phyloP scores from a whole-genome alignment of 1,284 basidiomycete species.

The Cystobasidiaceae sp. region DNA sequence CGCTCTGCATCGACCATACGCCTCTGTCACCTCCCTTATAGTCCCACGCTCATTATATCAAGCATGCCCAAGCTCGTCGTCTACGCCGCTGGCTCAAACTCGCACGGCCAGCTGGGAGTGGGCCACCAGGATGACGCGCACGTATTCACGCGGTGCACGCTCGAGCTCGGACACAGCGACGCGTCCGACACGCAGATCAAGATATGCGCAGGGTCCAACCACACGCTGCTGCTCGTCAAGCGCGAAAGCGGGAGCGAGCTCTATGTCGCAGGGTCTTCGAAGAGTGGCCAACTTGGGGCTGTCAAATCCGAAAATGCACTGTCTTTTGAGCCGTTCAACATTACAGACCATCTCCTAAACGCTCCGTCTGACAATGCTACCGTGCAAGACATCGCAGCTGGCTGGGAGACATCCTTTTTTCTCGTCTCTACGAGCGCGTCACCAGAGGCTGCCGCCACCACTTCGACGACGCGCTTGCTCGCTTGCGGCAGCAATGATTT shows the following conservation, averaged over 20 bases:
- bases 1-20: too few relatives aligned
- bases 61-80: slow-evolving; percentile 41
- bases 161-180: neutral
- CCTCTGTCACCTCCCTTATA: too few relatives aligned
- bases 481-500: slow-evolving; percentile 81
- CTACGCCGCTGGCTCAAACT: slow-evolving; percentile 67
- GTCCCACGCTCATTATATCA: too few relatives aligned
- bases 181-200: slow-evolving; percentile 46
- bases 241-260: neutral
- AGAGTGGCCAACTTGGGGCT: slow-evolving; percentile 24
- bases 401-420: slow-evolving; percentile 30
- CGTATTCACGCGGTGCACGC: slow-evolving; percentile 52
- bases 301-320: neutral
- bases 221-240: slow-evolving; percentile 58
- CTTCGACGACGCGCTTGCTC: slow-evolving; percentile 47
- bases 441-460: neutral
- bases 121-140: slow-evolving; percentile 58
- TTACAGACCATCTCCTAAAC: neutral
- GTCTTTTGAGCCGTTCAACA: neutral
- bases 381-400: slow-evolving; percentile 42
- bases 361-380: slow-evolving; percentile 52
- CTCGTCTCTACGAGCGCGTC: slow-evolving; percentile 41
- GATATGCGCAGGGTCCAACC: slow-evolving; percentile 60
- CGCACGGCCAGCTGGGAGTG: slow-evolving; percentile 65
- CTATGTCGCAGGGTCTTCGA: slow-evolving; percentile 31